These are phyloP conservation scores for Elaeis guineensis DNA, from an alignment of 176 grass and related monocot genomes.

Conservation along the genomic window DNA sequence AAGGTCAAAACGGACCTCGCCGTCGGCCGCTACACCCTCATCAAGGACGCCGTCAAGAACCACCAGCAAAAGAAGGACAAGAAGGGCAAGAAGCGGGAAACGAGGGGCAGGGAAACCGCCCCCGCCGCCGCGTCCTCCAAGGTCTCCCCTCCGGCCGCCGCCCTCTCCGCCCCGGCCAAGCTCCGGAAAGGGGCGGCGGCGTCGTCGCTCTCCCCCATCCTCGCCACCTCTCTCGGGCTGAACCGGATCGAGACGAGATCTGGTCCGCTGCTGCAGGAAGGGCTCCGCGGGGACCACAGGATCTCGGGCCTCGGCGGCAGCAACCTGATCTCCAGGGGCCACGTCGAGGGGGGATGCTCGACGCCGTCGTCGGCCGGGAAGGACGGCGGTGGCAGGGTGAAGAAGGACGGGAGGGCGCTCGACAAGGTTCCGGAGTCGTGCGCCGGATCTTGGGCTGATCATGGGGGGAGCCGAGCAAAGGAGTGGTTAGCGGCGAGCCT, in stretches of 20 bases:
- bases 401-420: conserved; percentile 31
- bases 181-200: conserved; percentile 23
- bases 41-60: conserved; percentile 10
- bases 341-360: too few species aligned
- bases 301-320: conserved; percentile 55
- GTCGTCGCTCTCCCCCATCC: conserved; percentile 58
- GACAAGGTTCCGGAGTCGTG: conserved; percentile 24
- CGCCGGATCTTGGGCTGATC: conserved; percentile 6
- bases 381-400: conserved; percentile 12
- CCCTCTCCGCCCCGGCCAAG: conserved; percentile 2
- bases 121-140: background rate
- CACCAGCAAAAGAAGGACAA: conserved; percentile 4
- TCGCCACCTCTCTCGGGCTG: conserved; percentile 91
- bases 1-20: too few species aligned
- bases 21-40: background rate
- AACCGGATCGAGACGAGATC: conserved; percentile 99
- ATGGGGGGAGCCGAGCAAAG: background rate
- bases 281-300: conserved; percentile 40
- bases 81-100: conserved; percentile 6
- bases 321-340: conserved; percentile 62
- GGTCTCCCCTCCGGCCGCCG: background rate
- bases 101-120: conserved; percentile 13
- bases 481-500: conserved; percentile 1
- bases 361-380: background rate
- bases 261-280: conserved; percentile 91